Base-by-base conservation (phyloP, 129 eudicot genomes). In the Scalesia atractyloides region DNA sequence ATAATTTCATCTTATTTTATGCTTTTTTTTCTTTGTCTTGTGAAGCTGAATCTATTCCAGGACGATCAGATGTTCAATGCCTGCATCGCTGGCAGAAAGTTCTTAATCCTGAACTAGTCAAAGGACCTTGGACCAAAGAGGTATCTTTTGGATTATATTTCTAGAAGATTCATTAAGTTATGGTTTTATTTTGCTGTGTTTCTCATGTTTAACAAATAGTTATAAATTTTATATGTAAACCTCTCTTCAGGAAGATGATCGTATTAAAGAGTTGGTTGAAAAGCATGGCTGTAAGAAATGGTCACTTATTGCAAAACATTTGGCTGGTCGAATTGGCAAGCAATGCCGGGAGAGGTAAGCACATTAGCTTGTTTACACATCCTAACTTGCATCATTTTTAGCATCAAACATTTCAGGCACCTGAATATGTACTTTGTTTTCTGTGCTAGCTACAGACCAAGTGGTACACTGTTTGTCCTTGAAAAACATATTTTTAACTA, bases 21-120 rank as follows among this genome's bases (percentile, higher is more conserved):
- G 48, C 34, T 18, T 53, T 66, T 17, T 9, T 20, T 65, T 48
- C 60, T 41, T 46, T 53, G 64, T 77, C 34, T 73, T 72, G 72
- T 77, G 82, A 84, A 89, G 96, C 92, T 11, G 82, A 76, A 68
- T 54, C 80, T 50, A 57, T 89, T 54, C 90, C 92, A 46, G 72
- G 83, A 50, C 82, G 88, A 67, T 82, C 86, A 30, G 92, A 86
- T 24, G 85, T 75, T 37, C 92, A 89, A 48, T 86, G 96, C 79
- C 68, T 86, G 58, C 92, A 84, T 66, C 85, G 92, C 17, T 89
- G 92, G 96, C 88, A 86, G 76, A 89, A 89, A 71, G 96, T 89
- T 78, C 64, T 89, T 3, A 70, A 86, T 68, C 96, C 90, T n/a
- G 80, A 78, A 12, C 78, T 89, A 56, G 51, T 82, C 20, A 86